These are phyloP conservation scores for Calonectria henricotiae DNA, from an alignment of 2,329 filamentous ascomycete genomes.

Conservation along the genomic window DNA sequence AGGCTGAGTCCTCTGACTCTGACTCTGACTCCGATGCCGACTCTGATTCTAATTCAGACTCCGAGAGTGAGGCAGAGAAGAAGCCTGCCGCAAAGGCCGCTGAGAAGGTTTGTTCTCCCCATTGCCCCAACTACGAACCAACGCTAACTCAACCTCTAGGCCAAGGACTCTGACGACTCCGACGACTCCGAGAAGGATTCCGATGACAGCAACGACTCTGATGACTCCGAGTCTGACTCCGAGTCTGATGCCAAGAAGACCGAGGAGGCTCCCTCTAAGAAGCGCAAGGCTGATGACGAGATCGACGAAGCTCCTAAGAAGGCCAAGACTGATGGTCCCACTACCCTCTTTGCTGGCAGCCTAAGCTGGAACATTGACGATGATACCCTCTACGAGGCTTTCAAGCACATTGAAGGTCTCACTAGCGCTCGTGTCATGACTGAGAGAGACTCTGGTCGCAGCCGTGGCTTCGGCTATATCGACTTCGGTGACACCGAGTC, in stretches of 20 bases:
- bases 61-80: conserved; percentile 60
- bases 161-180: conserved; percentile 54
- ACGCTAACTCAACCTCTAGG: conserved; percentile 48
- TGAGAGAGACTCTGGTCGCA: conserved; percentile 85
- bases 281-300: conserved; percentile 67
- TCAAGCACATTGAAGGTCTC: conserved; percentile 84
- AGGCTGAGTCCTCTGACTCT: conserved; percentile 53
- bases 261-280: conserved; percentile 63
- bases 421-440: conserved; percentile 85
- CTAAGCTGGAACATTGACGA: conserved; percentile 94
- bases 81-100: conserved; percentile 56
- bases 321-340: conserved; percentile 72
- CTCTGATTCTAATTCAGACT: conserved; percentile 59
- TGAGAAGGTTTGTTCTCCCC: conserved; percentile 53
- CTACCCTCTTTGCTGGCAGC: conserved; percentile 90
- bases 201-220: conserved; percentile 53
- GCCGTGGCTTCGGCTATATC: conserved; percentile 94
- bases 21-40: conserved; percentile 56
- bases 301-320: conserved; percentile 75
- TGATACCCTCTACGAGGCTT: conserved; percentile 84
- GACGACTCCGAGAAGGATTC: conserved; percentile 59
- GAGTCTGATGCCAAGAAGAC: conserved; percentile 58
- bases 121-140: not conserved
- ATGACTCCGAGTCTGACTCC: conserved; percentile 58
- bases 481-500: conserved; percentile 82